These are phyloP conservation scores for Asterella californica DNA, from an alignment of 225 moss, liverwort and hornwort genomes.

Conservation along the genomic window DNA sequence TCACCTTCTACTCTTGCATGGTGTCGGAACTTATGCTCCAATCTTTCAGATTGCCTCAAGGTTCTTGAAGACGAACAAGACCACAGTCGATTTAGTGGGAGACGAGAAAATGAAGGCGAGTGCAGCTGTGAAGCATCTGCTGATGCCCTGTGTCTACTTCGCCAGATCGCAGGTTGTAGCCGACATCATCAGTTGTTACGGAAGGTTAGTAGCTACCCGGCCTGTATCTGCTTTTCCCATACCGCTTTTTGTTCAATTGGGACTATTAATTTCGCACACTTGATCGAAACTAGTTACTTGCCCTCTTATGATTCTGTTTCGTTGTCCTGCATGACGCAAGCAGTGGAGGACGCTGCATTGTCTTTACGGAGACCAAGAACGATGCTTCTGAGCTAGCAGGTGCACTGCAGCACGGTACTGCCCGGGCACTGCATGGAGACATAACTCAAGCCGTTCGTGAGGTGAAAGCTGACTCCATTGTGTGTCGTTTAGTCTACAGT, in stretches of 20 bases:
- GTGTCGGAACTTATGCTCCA: neutral
- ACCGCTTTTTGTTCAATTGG: too few relatives aligned
- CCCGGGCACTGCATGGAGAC: constrained; percentile 81
- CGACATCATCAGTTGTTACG: constrained; percentile 94
- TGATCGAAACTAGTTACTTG: too few relatives aligned
- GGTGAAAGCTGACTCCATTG: constrained; percentile 19
- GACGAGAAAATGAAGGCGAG: constrained; percentile 97
- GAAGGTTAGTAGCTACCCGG: constrained; percentile 28
- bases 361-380: constrained; percentile 89
- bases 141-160: constrained; percentile 68
- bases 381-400: constrained; percentile 58
- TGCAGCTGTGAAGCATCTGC: constrained; percentile 76
- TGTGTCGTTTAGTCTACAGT: neutral
- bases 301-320: neutral
- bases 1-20: too few relatives aligned
- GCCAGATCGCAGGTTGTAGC: constrained; percentile 69
- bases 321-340: neutral
- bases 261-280: neutral
- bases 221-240: too few relatives aligned
- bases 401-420: constrained; percentile 41
- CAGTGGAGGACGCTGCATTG: constrained; percentile 79
- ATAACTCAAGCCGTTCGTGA: constrained; percentile 73
- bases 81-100: constrained; percentile 86
- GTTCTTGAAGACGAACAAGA: constrained; percentile 69
- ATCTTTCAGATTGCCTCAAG: constrained; percentile 55